These are phyloP conservation scores for Citeromyces matritensis DNA, from an alignment of 805 yeast genomes.

Conservation along the genomic window DNA sequence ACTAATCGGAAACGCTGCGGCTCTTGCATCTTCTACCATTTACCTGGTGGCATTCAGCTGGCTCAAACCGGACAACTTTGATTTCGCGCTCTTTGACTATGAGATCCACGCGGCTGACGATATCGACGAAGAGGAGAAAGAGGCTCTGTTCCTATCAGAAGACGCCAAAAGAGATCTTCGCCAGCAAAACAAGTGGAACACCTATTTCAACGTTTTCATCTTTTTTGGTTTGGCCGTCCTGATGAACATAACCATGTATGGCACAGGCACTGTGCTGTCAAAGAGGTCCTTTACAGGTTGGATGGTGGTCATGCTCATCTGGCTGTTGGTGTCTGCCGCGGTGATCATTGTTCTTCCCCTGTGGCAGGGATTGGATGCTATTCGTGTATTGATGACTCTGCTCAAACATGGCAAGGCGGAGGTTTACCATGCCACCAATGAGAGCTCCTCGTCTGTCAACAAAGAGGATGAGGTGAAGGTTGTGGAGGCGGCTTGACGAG, in stretches of 20 bases:
- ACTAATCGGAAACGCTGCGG: constrained; percentile 13
- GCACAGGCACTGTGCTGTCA: constrained; percentile 17
- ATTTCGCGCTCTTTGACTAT: constrained; percentile 7
- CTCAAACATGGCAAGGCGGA: too few species aligned
- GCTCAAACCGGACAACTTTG: constrained; percentile 14
- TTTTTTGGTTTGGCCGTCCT: constrained; percentile 13
- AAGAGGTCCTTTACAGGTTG: constrained; percentile 19
- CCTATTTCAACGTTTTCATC: constrained; percentile 18
- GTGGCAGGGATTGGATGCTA: constrained; percentile 21
- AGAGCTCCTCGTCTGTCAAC: too few species aligned
- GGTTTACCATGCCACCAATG: too few species aligned
- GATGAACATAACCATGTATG: constrained; percentile 17
- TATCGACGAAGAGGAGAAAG: constrained; percentile 15
- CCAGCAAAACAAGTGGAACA: constrained; percentile 23
- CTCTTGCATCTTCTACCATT: constrained; percentile 11
- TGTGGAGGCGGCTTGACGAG: too few species aligned
- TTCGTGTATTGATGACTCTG: too few species aligned
- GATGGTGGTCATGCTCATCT: constrained; percentile 20
- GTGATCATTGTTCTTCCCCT: constrained; percentile 21
- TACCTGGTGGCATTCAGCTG: constrained; percentile 13
- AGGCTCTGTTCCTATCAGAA: constrained; percentile 10
- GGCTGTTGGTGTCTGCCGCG: constrained; percentile 17
- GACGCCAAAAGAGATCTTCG: constrained; percentile 9
- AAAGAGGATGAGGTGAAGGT: too few species aligned
- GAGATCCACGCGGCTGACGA: constrained; percentile 17